Percentiles rank a stretch among this genome's conserved stretches.
Evolutionary conservation across 2,329 filamentous ascomycete genomes (phyloP).

Genomic region (Alternaria arborescens): DNA sequence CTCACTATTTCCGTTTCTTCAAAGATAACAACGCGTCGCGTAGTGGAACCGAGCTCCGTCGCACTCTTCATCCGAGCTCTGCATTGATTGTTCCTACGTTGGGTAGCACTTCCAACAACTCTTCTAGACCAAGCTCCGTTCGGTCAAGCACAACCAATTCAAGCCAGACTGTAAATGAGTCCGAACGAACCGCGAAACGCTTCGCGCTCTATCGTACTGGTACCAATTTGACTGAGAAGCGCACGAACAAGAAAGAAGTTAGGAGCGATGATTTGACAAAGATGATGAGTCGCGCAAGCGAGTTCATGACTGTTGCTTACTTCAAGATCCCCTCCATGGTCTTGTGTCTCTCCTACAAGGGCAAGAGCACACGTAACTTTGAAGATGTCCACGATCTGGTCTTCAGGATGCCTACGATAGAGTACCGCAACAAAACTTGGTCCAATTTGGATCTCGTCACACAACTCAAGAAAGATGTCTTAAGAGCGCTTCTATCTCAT

Average conservation of each 20-base stretch:
- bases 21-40: conserved; percentile 41
- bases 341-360: conserved; percentile 94
- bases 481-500: conserved; percentile 92
- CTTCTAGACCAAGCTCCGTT: conserved; percentile 41
- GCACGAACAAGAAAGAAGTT: conserved; percentile 62
- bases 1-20: conserved; percentile 49
- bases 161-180: conserved; percentile 36
- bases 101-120: conserved; percentile 15
- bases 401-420: conserved; percentile 90
- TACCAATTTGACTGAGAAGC: conserved; percentile 55
- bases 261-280: conserved; percentile 89
- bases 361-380: conserved; percentile 91
- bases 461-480: conserved; percentile 91
- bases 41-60: conserved; percentile 42
- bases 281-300: conserved; percentile 95
- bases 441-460: conserved; percentile 94
- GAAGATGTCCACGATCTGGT: conserved; percentile 98
- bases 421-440: conserved; percentile 99
- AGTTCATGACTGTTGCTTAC: conserved; percentile 96
- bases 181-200: conserved; percentile 49
- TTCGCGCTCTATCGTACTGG: conserved; percentile 52
- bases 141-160: conserved; percentile 38
- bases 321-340: conserved; percentile 96
- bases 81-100: conserved; percentile 23
- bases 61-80: conserved; percentile 42